Base-by-base conservation (phyloP, 257 asterid genomes). In the Primulina huaijiensis region DNA sequence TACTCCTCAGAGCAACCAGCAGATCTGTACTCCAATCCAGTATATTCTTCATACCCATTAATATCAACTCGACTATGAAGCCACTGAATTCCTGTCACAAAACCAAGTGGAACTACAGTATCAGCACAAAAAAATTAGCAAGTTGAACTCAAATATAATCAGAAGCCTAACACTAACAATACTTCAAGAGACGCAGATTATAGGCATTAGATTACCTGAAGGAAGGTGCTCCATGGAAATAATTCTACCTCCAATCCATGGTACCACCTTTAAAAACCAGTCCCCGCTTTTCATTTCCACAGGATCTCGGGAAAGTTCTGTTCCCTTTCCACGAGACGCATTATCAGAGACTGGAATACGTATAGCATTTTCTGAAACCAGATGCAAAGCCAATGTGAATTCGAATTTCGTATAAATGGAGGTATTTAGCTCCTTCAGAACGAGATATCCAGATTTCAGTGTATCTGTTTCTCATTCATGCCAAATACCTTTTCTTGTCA, bases 241-340 rank as follows among this genome's bases (percentile, higher is more conserved):
- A 69, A 90, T 80, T 86, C 99, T 89, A 80, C 97, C 99, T 52
- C 97, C 99, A 81, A 89, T 80, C 99, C 97, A 86, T 11, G 99
- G 97, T 35, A 93, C 97, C 59, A 90, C 83, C 84, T 89, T 87
- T 67, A 90, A 91, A 76, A 73, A 78, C 99, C 97, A 93, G 59
- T 85, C 96, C 71, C 92, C 95, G 69, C 90, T 84, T 83, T 82
- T 87, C 81, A 90, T 52, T 76, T 78, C 89, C 69, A 87, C 79
- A 11, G 97, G 99, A 37, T 89, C 81, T 75, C 78, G 77, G 50
- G 95, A 87, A 61, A 87, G 84, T 77, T 90, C 96, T 29, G 79
- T 72, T 68, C 99, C 97, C 73, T 89, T 89, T 76, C 83, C 92
- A 50, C 88, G 90, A 64, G 87, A 73, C 64, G 74, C 75, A 43